Evolutionary conservation across 306 rosid genomes (phyloP), one percentile per base, ranked within the genome.

Genomic region (Macrotyloma uniflorum): DNA sequence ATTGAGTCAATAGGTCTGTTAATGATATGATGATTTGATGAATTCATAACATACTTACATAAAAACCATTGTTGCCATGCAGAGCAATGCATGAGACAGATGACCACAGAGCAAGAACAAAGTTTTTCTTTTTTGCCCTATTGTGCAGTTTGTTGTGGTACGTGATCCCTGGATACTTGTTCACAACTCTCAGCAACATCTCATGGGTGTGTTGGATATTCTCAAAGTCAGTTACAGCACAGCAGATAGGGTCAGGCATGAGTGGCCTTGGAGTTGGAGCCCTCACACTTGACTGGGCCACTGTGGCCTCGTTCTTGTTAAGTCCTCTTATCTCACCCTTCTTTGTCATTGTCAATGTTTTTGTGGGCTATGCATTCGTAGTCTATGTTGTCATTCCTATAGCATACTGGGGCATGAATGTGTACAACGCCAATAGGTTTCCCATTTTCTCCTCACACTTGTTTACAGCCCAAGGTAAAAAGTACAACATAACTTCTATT

Each of bases 191-290:
- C 28, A 26, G 1, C 1, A 26, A 26, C 89, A 88, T 93, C 50
- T 93, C 96, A 58, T 93, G 93, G 92, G 75, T 91, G 1, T 92
- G 96, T 80, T 93, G 97, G 97, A 4, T 80, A 20, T 89, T 90
- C 87, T 75, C 96, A 77, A 90, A 86, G 76, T 93, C 97, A 12
- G 91, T 93, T 11, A 89, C 92, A 19, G 97, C 92, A 57, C 96
- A 93, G 78, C 97, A 90, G 42, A 22, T 93, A 12, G 97, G 97
- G 22, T 93, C 96, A 1, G 96, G 96, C 66, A 87, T 93, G 97
- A 70, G 16, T 45, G 97, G 97, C 18, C 79, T 92, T 11, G 97
- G 97, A 64, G 86, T 92, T 0, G 97, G 97, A 7, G 90, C 93
- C n/a, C 1, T 90, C 16, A 87, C 95, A 8, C 88, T 92, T 0